Conservation (phyloP, 768 basidiomycete genomes). For the Leccinum obscurum region DNA sequence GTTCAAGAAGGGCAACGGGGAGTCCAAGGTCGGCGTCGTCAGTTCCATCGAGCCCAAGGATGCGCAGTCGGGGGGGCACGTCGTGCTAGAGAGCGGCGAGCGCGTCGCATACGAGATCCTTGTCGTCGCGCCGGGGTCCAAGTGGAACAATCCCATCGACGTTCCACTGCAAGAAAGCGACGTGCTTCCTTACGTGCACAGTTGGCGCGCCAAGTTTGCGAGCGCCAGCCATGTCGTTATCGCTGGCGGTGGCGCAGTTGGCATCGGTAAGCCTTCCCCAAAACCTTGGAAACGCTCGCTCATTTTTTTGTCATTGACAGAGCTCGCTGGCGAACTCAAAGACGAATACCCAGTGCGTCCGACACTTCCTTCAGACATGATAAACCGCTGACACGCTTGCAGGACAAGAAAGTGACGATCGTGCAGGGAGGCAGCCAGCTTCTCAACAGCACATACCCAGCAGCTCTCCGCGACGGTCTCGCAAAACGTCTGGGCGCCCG, state of each 20-base stretch:
- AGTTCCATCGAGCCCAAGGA: constrained; percentile 39
- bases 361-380: not conserved
- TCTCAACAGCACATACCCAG: constrained; percentile 56
- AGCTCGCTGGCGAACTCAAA: constrained; percentile 46
- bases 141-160: constrained; percentile 50
- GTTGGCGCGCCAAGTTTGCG: constrained; percentile 35
- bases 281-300: constrained; percentile 1
- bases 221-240: constrained; percentile 45
- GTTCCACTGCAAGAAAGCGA: constrained; percentile 40
- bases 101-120: constrained; percentile 53
- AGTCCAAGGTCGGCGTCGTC: constrained; percentile 35
- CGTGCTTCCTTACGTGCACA: constrained; percentile 30
- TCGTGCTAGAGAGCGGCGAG: constrained; percentile 53
- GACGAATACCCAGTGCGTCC: constrained; percentile 41
- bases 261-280: constrained; percentile 39
- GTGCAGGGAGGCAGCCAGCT: constrained; percentile 56
- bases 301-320: constrained; percentile 21
- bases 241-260: constrained; percentile 59
- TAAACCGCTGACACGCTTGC: constrained; percentile 9
- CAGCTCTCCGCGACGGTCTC: constrained; percentile 50
- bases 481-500: constrained; percentile 42
- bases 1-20: constrained; percentile 48
- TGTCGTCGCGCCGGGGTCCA: constrained; percentile 58
- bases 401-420: constrained; percentile 53
- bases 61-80: constrained; percentile 41